phyloP scores from a whole-genome alignment of 108 stramenopile species.

The Pseudonitzschia multiseries region DNA sequence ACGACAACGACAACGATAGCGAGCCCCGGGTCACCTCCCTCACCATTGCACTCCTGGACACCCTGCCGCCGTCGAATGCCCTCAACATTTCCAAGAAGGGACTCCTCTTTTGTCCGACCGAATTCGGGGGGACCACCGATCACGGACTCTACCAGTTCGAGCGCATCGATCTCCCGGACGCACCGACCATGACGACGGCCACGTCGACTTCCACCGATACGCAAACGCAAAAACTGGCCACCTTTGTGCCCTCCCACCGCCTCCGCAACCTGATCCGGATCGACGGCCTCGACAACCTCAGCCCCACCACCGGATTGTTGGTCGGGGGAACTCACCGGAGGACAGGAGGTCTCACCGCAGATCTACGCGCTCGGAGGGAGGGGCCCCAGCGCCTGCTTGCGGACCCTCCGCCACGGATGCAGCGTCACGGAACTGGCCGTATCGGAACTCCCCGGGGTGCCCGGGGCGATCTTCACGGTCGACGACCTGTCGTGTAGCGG shows the following conservation, averaged over 20 bases:
- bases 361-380: slow-evolving; percentile 90
- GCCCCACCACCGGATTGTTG: slow-evolving; percentile 85
- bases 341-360: slow-evolving; percentile 92
- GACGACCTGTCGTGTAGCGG: slow-evolving; percentile 38
- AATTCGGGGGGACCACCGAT: slow-evolving; percentile 81
- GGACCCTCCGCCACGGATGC: slow-evolving; percentile 89
- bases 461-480: slow-evolving; percentile 92
- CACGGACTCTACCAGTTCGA: slow-evolving; percentile 96
- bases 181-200: slow-evolving; percentile 44
- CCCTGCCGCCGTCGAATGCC: slow-evolving; percentile 79
- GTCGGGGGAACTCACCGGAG: slow-evolving; percentile 87
- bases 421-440: slow-evolving; percentile 93
- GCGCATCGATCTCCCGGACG: slow-evolving; percentile 80
- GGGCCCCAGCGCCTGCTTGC: slow-evolving; percentile 81
- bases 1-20: too few relatives aligned
- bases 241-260: slow-evolving; percentile 66
- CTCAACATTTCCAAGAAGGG: slow-evolving; percentile 93
- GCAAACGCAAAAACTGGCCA: slow-evolving; percentile 7
- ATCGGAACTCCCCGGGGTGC: slow-evolving; percentile 91
- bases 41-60: slow-evolving; percentile 82
- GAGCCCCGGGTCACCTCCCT: slow-evolving; percentile 34
- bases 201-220: slow-evolving; percentile 43
- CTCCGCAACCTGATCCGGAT: slow-evolving; percentile 81
- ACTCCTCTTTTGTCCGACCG: slow-evolving; percentile 88
- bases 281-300: slow-evolving; percentile 76